Evolutionary conservation across 2,329 filamentous ascomycete species (phyloP).

Genomic region (Pezicula radicicola): DNA sequence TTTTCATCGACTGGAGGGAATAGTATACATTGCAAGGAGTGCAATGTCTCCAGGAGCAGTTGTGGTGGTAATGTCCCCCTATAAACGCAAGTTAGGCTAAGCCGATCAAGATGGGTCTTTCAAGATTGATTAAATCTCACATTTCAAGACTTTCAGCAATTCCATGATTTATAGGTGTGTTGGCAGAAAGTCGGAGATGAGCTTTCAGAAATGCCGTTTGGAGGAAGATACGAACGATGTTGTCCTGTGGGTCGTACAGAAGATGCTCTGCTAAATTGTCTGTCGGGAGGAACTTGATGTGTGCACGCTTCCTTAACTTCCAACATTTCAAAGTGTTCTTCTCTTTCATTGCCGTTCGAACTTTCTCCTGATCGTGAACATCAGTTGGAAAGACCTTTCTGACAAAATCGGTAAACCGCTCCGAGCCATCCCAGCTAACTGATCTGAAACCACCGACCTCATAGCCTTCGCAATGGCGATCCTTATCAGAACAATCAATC

Average conservation of each 20-base stretch:
- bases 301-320: slow-evolving; percentile 7
- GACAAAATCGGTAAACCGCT: slow-evolving; percentile 5
- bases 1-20: slow-evolving; percentile 10
- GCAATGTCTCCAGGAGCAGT: slow-evolving; percentile 10
- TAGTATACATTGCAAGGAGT: slow-evolving; percentile 11
- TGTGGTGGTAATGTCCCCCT: slow-evolving; percentile 12
- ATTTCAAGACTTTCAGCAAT: slow-evolving; percentile 3
- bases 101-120: slow-evolving; percentile 1
- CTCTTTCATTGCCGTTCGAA: slow-evolving; percentile 27
- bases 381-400: slow-evolving; percentile 3
- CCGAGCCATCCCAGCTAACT: slow-evolving; percentile 1
- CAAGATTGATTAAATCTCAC: not conserved
- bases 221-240: slow-evolving; percentile 9
- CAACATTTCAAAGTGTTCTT: slow-evolving; percentile 5
- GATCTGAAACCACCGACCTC: slow-evolving; percentile 5
- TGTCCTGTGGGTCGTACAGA: slow-evolving; percentile 5
- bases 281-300: slow-evolving; percentile 10
- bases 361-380: slow-evolving; percentile 1
- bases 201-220: slow-evolving; percentile 13
- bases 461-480: slow-evolving; percentile 6
- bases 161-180: slow-evolving; percentile 1
- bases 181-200: slow-evolving; percentile 7
- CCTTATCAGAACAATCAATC: slow-evolving; percentile 9
- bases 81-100: slow-evolving; percentile 2
- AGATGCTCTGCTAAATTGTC: slow-evolving; percentile 12